phyloP scores from a whole-genome alignment of 495 filamentous ascomycete species.

The Podospora pseudopauciseta region DNA sequence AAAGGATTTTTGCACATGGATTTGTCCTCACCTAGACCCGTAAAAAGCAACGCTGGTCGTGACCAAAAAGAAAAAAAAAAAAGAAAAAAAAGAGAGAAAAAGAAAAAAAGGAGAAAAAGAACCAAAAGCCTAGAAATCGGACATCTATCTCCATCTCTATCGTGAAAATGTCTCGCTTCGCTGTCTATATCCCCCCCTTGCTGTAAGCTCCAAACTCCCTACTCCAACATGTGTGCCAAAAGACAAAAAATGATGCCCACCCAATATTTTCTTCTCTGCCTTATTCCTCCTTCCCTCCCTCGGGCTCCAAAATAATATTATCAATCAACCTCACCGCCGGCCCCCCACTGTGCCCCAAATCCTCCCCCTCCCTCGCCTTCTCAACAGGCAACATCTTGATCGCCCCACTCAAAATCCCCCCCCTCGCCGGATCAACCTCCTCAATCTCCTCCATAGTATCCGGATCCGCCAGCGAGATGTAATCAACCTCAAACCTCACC shows the following conservation, averaged over 20 bases:
- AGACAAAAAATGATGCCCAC: background rate
- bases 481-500: constrained; percentile 78
- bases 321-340: constrained; percentile 83
- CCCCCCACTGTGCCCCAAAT: constrained; percentile 65
- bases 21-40: background rate
- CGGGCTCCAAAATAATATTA: constrained; percentile 72
- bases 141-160: background rate
- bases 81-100: too few relatives aligned
- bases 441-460: constrained; percentile 73
- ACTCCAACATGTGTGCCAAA: background rate
- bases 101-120: too few relatives aligned
- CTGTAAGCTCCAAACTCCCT: background rate
- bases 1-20: background rate
- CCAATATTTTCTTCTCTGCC: background rate
- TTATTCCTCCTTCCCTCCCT: background rate
- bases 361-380: constrained; percentile 61
- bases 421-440: constrained; percentile 58
- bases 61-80: background rate
- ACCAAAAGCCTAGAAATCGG: background rate
- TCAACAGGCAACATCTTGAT: constrained; percentile 85
- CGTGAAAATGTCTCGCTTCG: background rate
- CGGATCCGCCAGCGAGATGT: constrained; percentile 82
- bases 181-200: background rate
- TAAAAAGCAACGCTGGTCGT: background rate
- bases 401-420: constrained; percentile 83